Evolutionary conservation across 2,329 filamentous ascomycete genomes (phyloP).

Genomic region (Cercospora canescens): DNA sequence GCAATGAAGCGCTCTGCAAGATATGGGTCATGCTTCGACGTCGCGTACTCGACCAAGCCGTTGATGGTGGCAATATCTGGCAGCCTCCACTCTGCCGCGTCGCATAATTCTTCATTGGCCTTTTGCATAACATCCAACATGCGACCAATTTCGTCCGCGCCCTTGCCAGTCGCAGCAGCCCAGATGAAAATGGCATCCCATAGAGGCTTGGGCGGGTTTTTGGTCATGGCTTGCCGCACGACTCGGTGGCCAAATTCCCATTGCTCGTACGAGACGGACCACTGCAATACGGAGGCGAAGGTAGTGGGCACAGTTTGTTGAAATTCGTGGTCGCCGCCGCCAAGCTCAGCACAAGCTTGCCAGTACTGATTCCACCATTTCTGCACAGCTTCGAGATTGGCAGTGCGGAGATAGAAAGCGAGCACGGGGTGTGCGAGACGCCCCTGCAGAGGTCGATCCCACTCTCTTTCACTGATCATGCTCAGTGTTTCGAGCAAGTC

Average conservation of each 20-base stretch:
- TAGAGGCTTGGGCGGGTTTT: slow-evolving; percentile 35
- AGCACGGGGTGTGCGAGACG: slow-evolving; percentile 31
- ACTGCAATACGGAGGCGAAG: slow-evolving; percentile 17
- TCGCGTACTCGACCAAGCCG: slow-evolving; percentile 69
- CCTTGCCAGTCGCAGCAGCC: slow-evolving; percentile 71
- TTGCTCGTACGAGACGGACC: slow-evolving; percentile 49
- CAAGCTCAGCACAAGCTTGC: neutral
- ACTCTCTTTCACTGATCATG: slow-evolving; percentile 46
- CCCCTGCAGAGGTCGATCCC: neutral
- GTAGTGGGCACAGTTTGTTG: neutral
- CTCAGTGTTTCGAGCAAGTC: slow-evolving; percentile 59
- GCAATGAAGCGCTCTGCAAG: slow-evolving; percentile 72
- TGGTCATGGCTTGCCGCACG: slow-evolving; percentile 46
- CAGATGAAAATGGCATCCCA: slow-evolving; percentile 77
- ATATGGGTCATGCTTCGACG: slow-evolving; percentile 67
- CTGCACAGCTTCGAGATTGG: slow-evolving; percentile 63
- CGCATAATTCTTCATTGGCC: slow-evolving; percentile 28
- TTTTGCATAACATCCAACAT: slow-evolving; percentile 68
- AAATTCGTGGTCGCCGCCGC: neutral
- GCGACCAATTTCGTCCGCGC: slow-evolving; percentile 68
- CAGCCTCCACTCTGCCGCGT: slow-evolving; percentile 47
- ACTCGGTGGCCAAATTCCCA: slow-evolving; percentile 63
- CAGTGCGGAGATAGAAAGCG: slow-evolving; percentile 60
- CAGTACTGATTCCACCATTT: slow-evolving; percentile 49
- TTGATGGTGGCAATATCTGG: slow-evolving; percentile 77